Evolutionary conservation across 345 rosid species (phyloP), one percentile per base, ranked within the genome.

Genomic region (Aurinia saxatilis): DNA sequence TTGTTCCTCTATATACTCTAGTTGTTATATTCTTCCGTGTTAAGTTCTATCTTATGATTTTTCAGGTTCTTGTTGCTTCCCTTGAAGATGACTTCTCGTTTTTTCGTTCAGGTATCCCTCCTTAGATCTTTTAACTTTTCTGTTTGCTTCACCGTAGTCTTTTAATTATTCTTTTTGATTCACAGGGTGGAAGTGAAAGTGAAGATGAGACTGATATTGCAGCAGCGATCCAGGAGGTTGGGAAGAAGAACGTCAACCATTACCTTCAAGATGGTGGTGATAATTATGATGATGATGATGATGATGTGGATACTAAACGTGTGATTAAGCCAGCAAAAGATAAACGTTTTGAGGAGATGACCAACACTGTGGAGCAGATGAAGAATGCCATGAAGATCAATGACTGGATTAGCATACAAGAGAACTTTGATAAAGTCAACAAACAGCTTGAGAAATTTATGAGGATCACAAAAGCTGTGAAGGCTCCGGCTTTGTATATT

Each of bases 381-480:
- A 90, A 85, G 79, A 93, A 93, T 72, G 91, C 91, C 5, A 82
- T 90, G 86, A 90, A 90, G 78, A 93, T 93, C 61, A 93, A 93
- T 65, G 99, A 93, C 23, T 93, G 99, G 97, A 91, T 90, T 31
- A 82, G 81, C 66, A 67, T 93, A 49, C 90, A 80, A 40, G 99
- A 93, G 51, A 79, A 82, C 62, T 93, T 93, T 48, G 99, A 93
- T 57, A 93, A 93, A 68, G 68, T 90, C 0, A 93, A 93, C 68
- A 93, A 93, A 51, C 99, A 93, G 86, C 90, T 90, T 7, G 97
- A 93, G 78, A 93, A 90, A 65, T 96, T 90, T 14, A 84, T 87
- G 95, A 77, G 96, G 72, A 76, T 87, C 10, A 78, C 82, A 0
- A 95, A 93, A 72, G 75, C 97, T 11, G 88, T 76, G 4, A 85